Conservation (phyloP, 352 stramenopile species). For the Aphanomyces invadans region DNA sequence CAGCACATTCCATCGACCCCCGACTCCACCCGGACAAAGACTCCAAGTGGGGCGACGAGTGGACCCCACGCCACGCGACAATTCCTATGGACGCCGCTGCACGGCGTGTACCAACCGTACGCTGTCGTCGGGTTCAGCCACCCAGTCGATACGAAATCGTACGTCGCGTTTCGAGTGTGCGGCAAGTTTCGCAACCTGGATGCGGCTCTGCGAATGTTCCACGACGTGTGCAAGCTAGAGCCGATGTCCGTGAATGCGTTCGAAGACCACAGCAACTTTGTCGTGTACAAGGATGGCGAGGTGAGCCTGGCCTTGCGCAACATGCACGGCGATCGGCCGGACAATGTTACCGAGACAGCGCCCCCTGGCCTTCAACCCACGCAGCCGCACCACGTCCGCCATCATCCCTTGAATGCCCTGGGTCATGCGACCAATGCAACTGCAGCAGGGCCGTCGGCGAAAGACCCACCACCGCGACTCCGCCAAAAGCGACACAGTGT, state of each 20-base stretch:
- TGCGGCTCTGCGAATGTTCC: constrained; percentile 58
- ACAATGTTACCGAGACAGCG: background rate
- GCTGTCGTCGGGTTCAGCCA: constrained; percentile 52
- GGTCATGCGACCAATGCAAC: background rate
- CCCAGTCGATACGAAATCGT: background rate
- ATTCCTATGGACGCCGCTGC: constrained; percentile 62
- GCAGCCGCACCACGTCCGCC: background rate
- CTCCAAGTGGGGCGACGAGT: background rate
- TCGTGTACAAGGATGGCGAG: constrained; percentile 75
- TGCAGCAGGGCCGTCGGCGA: constrained; percentile 40
- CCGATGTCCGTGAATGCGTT: constrained; percentile 24
- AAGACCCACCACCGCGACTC: too few species aligned
- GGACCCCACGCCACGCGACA: constrained; percentile 18
- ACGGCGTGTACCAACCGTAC: constrained; percentile 69
- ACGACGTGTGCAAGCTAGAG: constrained; percentile 53
- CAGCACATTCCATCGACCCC: background rate
- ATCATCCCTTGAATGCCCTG: background rate
- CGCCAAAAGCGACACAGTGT: background rate
- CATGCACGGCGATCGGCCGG: background rate
- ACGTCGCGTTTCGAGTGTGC: constrained; percentile 59
- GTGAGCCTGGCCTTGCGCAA: constrained; percentile 75
- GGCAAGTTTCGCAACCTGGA: constrained; percentile 62
- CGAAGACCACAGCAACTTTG: constrained; percentile 48
- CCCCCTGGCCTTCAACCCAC: background rate
- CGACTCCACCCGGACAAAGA: background rate